Percentiles rank a stretch among this genome's conserved stretches.
phyloP scores from a whole-genome alignment of 768 basidiomycete genomes.

The Bullera alba region DNA sequence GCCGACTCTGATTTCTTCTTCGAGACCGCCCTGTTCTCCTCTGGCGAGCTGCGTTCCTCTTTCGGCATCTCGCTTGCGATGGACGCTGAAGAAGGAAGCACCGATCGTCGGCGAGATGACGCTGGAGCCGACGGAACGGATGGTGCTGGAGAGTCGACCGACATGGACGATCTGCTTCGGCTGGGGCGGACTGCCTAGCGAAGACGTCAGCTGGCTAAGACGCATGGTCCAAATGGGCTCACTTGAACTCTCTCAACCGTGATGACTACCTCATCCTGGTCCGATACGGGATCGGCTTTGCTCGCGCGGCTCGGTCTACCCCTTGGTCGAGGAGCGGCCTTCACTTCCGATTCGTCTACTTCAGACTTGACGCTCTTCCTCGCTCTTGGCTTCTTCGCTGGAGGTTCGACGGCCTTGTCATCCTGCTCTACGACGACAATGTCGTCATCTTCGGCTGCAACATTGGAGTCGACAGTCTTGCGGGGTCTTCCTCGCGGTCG shows the following conservation, averaged over 20 bases:
- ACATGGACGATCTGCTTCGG: not conserved
- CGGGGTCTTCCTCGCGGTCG: constrained; percentile 7
- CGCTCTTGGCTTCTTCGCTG: constrained; percentile 6
- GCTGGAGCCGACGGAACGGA: constrained; percentile 11
- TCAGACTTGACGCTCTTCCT: not conserved
- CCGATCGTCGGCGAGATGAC: constrained; percentile 7
- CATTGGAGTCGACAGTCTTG: not conserved
- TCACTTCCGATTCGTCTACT: constrained; percentile 4
- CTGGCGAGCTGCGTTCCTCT: not conserved
- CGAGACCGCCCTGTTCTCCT: constrained; percentile 7
- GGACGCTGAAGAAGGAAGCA: constrained; percentile 10
- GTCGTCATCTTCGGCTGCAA: no score
- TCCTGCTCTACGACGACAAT: no score
- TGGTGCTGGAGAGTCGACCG: not conserved
- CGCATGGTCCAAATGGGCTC: not conserved
- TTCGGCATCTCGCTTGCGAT: constrained; percentile 1
- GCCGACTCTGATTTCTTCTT: constrained; percentile 8
- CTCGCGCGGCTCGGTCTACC: not conserved
- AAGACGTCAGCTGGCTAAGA: not conserved
- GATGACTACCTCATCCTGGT: not conserved
- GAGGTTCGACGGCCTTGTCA: not conserved
- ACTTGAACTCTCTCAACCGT: not conserved
- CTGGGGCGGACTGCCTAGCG: not conserved
- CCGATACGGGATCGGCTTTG: not conserved
- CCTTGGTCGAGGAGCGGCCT: constrained; percentile 4